Evolutionary conservation across 1,139 yeast genomes (phyloP), one percentile per base, ranked within the genome.

Genomic region (Meyerozyma carpophila): DNA sequence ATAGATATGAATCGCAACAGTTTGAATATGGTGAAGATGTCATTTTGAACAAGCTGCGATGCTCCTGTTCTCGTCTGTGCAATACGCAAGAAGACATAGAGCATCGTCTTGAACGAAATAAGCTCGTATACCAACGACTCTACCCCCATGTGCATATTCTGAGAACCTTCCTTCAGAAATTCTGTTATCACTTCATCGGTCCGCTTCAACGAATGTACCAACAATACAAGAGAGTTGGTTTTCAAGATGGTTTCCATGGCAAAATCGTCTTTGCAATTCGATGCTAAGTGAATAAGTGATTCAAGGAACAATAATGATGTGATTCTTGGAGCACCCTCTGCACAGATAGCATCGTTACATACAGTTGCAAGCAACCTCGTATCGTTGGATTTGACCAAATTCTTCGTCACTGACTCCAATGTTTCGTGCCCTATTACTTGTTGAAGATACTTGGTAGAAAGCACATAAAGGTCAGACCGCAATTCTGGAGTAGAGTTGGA

Each of bases 31-130:
- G 80, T 73, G 59, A 89, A 84, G 9, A 84, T 62, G 43, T 86
- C 95, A 57, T 85, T 77, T 56, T 88, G 91, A 26, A 89, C 66
- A 46, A 91, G 66, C 46, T 83, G 84, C 45, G 80, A 77, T 0
- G 97, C 89, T 2, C 98, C 98, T 7, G 62, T 58, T 50, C 88
- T 77, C 0, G 86, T 79, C 56, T 85, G 88, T 0, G 95, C 89
- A 8, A 91, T 75, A 53, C 94, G 77, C 1, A 83, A 73, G 48
- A 91, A 68, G 44, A 90, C 74, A 49, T 82, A 82, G 37, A 88
- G 61, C 0, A 84, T 80, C 0, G 93, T 75, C 54, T 84, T 85
- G 63, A 85, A 85, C 1, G 89, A 84, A 0, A 93, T 85, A 26
- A 87, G 62, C 54, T 87, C 95, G 57, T 83, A 84, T 8, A 83